Evolutionary conservation across 179 eudicot genomes (phyloP).

Genomic region (Sideroxylon spinosum): DNA sequence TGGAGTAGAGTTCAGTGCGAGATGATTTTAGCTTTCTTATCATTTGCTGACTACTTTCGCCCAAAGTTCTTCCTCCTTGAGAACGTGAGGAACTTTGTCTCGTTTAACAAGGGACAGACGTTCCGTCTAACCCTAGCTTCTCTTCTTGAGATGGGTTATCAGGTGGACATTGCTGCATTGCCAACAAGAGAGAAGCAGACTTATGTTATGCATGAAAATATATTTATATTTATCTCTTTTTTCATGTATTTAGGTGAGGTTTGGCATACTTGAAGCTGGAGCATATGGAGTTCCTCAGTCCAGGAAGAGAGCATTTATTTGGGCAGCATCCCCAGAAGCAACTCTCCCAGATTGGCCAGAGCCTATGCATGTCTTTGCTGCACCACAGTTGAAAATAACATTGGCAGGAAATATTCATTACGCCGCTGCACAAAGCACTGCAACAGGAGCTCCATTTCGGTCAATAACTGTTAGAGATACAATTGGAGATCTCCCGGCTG

Average conservation of each 20-base stretch:
- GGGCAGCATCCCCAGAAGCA: constrained; percentile 93
- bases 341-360: constrained; percentile 94
- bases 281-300: constrained; percentile 91
- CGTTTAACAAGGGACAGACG: constrained; percentile 89
- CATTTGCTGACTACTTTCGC: constrained; percentile 80
- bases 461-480: constrained; percentile 88
- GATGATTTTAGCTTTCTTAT: constrained; percentile 82
- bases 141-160: constrained; percentile 89
- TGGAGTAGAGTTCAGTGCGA: constrained; percentile 94
- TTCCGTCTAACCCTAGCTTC: constrained; percentile 71
- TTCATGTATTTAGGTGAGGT: constrained; percentile 54
- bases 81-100: constrained; percentile 81
- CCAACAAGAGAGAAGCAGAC: background rate
- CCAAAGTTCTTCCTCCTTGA: constrained; percentile 79
- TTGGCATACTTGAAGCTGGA: constrained; percentile 94
- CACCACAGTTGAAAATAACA: constrained; percentile 58
- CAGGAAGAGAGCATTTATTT: constrained; percentile 88
- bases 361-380: constrained; percentile 96
- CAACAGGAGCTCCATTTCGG: constrained; percentile 83
- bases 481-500: constrained; percentile 87
- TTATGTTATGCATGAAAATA: background rate
- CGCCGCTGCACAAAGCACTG: constrained; percentile 82
- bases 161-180: constrained; percentile 34
- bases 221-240: background rate
- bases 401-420: constrained; percentile 45